Conservation (phyloP, 2,329 filamentous ascomycete genomes). For the Biscogniauxia mediterranea region DNA sequence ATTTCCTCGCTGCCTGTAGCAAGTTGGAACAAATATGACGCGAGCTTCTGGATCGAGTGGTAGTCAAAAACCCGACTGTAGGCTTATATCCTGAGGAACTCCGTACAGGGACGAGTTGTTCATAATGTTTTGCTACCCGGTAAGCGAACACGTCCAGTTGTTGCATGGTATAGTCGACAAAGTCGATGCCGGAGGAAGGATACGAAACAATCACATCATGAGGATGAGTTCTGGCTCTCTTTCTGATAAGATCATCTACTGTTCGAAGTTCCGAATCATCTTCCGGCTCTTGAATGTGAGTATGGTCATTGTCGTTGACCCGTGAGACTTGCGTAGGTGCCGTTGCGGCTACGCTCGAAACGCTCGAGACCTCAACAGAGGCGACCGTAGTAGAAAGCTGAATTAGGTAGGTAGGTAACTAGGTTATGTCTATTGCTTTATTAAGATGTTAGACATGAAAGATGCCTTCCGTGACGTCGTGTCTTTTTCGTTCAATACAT, state of each 20-base stretch:
- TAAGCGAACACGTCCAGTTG: constrained; percentile 43
- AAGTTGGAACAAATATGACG: constrained; percentile 42
- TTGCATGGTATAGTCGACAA: constrained; percentile 45
- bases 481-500: background rate
- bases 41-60: constrained; percentile 46
- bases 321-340: background rate
- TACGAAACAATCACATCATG: constrained; percentile 42
- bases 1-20: constrained; percentile 31
- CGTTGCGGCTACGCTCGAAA: background rate
- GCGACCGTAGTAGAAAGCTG: background rate
- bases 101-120: constrained; percentile 12
- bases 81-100: constrained; percentile 19
- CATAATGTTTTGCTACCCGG: constrained; percentile 23
- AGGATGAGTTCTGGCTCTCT: constrained; percentile 34
- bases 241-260: constrained; percentile 39
- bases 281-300: background rate
- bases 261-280: constrained; percentile 24
- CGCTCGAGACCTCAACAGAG: background rate
- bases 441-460: background rate
- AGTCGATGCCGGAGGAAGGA: constrained; percentile 41
- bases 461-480: background rate
- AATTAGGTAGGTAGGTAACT: background rate
- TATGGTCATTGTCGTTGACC: background rate
- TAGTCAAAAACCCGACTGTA: constrained; percentile 55
- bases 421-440: background rate